Base-by-base conservation (phyloP, 495 filamentous ascomycete species). In the Penicillium canescens region DNA sequence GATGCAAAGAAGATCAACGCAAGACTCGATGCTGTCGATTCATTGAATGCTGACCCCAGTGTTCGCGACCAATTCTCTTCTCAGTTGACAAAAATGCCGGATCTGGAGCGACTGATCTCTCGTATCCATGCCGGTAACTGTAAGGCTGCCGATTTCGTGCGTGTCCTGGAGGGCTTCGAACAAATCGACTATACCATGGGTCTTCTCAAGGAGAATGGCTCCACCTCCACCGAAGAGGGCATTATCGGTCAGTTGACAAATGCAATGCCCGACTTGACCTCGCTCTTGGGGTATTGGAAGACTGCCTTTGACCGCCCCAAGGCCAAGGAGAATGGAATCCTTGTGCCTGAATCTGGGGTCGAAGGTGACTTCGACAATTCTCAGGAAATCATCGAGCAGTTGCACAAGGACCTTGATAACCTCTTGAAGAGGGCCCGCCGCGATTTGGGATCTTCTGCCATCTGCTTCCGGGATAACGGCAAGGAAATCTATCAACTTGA, bases 401-500 rank as follows among this genome's bases (percentile, higher is more conserved):
- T 96, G 51, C 84, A 89, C 61, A 77, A 73, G 3, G 80, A 90
- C 35, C 84, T 99, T 0, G 76, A 95, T 10, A 69, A 76, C 13
- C 67, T 96, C 1, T 76, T 97, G 6, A 87, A 86, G 53, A 79
- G 83, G 60, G 83, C 85, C 38, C 85, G 88, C 49, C 78, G 82
- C 23, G 82, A 89, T 18, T 70, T 96, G 8, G 78, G 78, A 0
- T 86, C 81, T 7, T 79, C 68, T 33, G 85, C 89, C 2, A 86
- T 98, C 58, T 84, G 82, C 54, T 99, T 88, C 73, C 85, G 84
- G 24, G 90, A 98, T 65, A 89, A 91, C 33, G 95, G 95, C 23
- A 99, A 98, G 69, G 95, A 99, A 63, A 89, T 97, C 43, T 99
- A 96, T 66, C 91, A 97, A 68, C 82, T 99, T 3, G 95, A 99